Percentiles rank a stretch among this genome's conserved stretches.
phyloP scores from a whole-genome alignment of 768 basidiomycete species.

The Panus rudis region DNA sequence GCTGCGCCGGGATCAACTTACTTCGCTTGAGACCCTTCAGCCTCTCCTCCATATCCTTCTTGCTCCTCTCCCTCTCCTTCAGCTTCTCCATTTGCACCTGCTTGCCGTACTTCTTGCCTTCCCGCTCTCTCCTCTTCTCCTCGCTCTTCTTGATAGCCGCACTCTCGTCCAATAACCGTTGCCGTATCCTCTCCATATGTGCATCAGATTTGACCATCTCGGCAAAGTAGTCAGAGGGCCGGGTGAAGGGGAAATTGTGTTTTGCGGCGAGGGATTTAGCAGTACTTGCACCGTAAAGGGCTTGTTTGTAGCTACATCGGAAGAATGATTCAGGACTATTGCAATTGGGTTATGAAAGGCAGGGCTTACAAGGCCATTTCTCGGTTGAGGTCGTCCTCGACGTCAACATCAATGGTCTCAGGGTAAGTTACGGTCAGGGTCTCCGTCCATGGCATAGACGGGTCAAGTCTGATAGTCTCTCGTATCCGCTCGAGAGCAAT shows the following conservation, averaged over 20 bases:
- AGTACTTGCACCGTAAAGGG: conserved; percentile 71
- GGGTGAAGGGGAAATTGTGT: conserved; percentile 77
- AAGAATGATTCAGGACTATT: neutral
- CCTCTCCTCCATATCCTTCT: conserved; percentile 88
- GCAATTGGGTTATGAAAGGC: neutral
- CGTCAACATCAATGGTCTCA: conserved; percentile 64
- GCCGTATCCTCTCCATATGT: conserved; percentile 96
- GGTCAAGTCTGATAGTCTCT: conserved; percentile 66
- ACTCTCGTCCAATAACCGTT: conserved; percentile 80
- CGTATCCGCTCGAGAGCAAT: conserved; percentile 76
- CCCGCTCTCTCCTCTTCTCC: conserved; percentile 83
- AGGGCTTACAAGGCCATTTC: conserved; percentile 87
- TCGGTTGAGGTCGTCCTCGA: conserved; percentile 85
- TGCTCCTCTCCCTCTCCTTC: conserved; percentile 80
- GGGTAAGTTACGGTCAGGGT: conserved; percentile 70
- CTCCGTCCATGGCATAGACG: conserved; percentile 78
- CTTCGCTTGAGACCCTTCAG: conserved; percentile 87
- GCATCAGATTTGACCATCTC: conserved; percentile 98
- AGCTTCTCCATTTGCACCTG: conserved; percentile 94
- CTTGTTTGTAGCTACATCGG: conserved; percentile 85
- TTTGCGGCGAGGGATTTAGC: conserved; percentile 75
- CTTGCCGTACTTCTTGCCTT: conserved; percentile 97
- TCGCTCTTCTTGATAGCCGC: conserved; percentile 88
- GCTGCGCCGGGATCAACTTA: conserved; percentile 31
- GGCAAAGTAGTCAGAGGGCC: conserved; percentile 92